Percentiles rank a stretch among this genome's conserved stretches.
Conservation (phyloP, 2,329 filamentous ascomycete species). For the Epichloe uncinata region DNA sequence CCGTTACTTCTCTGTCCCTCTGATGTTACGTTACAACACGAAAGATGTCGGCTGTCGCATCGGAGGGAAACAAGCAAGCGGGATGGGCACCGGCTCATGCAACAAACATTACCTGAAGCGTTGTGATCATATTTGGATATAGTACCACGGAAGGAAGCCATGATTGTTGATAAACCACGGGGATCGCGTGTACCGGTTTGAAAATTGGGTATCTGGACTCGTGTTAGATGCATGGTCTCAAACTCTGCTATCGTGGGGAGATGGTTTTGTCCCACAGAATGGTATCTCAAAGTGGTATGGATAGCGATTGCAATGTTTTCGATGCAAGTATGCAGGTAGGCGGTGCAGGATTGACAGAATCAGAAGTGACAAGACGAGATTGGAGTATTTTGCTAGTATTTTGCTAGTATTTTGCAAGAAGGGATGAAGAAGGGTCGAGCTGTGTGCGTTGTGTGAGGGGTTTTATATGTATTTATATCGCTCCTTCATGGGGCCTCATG, state of each 20-base stretch:
- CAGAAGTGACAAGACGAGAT: background rate
- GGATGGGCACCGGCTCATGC: constrained; percentile 51
- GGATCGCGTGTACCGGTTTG: constrained; percentile 15
- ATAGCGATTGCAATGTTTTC: background rate
- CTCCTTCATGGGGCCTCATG: no score
- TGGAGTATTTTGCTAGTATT: no score
- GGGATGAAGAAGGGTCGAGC: background rate
- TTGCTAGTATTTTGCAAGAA: no score
- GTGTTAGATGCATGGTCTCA: constrained; percentile 4
- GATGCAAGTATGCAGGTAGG: background rate
- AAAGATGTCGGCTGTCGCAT: background rate
- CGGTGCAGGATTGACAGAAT: background rate
- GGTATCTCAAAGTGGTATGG: background rate
- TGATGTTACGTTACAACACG: background rate
- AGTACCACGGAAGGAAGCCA: constrained; percentile 22
- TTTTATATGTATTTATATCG: constrained; percentile 3
- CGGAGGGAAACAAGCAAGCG: constrained; percentile 2
- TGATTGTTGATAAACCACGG: constrained; percentile 13
- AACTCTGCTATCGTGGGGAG: background rate
- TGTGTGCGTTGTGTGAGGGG: background rate
- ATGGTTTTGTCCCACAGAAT: background rate
- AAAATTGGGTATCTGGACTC: constrained; percentile 2
- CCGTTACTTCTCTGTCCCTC: constrained; percentile 7
- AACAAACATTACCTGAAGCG: constrained; percentile 31
- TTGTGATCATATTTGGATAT: constrained; percentile 24